phyloP scores from a whole-genome alignment of 306 rosid species.

The Coriaria nepalensis region DNA sequence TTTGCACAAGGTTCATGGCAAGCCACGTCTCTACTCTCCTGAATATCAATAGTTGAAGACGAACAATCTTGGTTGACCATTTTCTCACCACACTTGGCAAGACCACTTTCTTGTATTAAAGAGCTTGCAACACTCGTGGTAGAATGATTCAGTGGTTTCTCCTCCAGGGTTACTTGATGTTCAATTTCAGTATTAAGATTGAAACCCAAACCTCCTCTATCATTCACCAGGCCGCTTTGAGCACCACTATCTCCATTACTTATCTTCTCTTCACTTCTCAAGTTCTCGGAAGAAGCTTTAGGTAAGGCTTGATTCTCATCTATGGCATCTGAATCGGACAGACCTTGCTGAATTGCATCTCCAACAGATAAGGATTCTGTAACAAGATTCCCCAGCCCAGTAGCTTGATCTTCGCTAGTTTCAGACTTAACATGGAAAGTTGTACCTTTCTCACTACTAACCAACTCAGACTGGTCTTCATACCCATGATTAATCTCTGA shows the following conservation, averaged over 20 bases:
- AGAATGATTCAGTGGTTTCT: background rate
- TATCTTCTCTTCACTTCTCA: slow-evolving; percentile 20
- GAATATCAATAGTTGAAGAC: slow-evolving; percentile 35
- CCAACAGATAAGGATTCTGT: slow-evolving; percentile 17
- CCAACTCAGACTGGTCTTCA: slow-evolving; percentile 8
- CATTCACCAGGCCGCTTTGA: slow-evolving; percentile 16
- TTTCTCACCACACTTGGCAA: slow-evolving; percentile 23
- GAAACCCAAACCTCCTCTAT: slow-evolving; percentile 34
- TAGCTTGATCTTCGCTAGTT: slow-evolving; percentile 18
- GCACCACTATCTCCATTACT: slow-evolving; percentile 23
- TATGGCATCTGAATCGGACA: slow-evolving; percentile 17
- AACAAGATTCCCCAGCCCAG: slow-evolving; percentile 20
- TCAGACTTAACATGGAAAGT: slow-evolving; percentile 17
- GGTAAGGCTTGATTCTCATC: slow-evolving; percentile 23
- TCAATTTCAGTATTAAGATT: slow-evolving; percentile 26
- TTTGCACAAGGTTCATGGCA: background rate
- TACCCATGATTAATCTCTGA: no score
- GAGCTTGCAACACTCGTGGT: slow-evolving; percentile 17
- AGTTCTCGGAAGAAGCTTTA: slow-evolving; percentile 22
- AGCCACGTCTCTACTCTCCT: slow-evolving; percentile 29
- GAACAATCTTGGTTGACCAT: slow-evolving; percentile 27
- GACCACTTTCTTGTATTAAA: slow-evolving; percentile 20
- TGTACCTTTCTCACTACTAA: slow-evolving; percentile 16
- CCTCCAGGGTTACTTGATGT: slow-evolving; percentile 17
- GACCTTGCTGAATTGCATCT: slow-evolving; percentile 18